phyloP scores from a whole-genome alignment of 768 basidiomycete species.

The Rhodotorula kratochvilovae region DNA sequence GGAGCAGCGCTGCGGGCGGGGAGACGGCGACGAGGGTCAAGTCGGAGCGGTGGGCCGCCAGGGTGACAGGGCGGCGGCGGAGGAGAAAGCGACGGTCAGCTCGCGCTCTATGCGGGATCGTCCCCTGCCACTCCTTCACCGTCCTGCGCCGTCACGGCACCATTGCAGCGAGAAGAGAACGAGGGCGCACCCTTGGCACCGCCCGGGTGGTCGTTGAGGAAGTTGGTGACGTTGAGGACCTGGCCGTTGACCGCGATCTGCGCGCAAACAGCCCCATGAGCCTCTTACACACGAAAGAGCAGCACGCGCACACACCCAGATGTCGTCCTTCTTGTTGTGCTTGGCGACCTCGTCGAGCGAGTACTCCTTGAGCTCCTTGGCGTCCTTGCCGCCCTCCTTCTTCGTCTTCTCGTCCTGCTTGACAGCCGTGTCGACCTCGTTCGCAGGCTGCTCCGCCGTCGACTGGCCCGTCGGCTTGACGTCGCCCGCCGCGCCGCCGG shows the following conservation, averaged over 20 bases:
- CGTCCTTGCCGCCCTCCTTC: background rate
- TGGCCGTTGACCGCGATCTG: constrained; percentile 69
- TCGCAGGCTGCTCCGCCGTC: constrained; percentile 40
- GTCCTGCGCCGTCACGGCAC: no score
- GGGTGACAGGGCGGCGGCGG: no score
- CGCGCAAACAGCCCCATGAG: background rate
- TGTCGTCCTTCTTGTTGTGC: constrained; percentile 89
- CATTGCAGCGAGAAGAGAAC: no score
- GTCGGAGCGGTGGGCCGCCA: no score
- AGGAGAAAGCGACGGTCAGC: background rate
- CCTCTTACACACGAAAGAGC: background rate
- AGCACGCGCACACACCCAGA: constrained; percentile 64
- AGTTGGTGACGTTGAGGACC: constrained; percentile 78
- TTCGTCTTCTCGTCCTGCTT: constrained; percentile 43
- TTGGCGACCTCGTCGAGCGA: constrained; percentile 72
- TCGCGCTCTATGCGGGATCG: no score
- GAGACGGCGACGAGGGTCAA: background rate
- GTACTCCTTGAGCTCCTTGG: constrained; percentile 47
- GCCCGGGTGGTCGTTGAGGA: constrained; percentile 72
- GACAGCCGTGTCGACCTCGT: constrained; percentile 20
- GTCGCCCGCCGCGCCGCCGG: constrained; percentile 17
- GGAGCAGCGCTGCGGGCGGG: constrained; percentile 53
- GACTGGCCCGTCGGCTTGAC: constrained; percentile 39
- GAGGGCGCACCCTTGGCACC: constrained; percentile 7
- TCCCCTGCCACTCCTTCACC: no score